These are phyloP conservation scores for Trametes sp. DNA, from an alignment of 1,284 basidiomycete genomes.

Conservation along the genomic window DNA sequence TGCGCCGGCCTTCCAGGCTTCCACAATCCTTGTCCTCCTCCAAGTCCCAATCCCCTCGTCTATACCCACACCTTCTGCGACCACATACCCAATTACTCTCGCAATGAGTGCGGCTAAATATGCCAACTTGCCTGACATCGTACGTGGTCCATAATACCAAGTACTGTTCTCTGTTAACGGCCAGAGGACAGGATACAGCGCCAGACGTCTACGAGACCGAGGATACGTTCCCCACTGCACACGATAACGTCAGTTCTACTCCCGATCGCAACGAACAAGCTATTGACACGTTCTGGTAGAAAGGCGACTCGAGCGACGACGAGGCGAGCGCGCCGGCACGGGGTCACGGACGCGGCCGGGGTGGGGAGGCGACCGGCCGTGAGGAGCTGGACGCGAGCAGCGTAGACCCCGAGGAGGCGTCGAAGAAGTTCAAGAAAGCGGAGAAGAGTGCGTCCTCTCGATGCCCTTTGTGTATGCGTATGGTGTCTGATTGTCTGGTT, in stretches of 20 bases:
- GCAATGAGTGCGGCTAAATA: conserved; percentile 84
- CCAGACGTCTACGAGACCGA: conserved; percentile 94
- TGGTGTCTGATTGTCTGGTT: not conserved
- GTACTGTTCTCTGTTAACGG: not conserved
- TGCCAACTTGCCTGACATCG: conserved; percentile 89
- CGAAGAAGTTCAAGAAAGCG: conserved; percentile 70
- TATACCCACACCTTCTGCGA: not conserved
- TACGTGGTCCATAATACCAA: conserved; percentile 47
- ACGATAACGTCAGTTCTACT: conserved; percentile 49
- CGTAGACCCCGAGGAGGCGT: conserved; percentile 66
- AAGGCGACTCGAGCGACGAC: conserved; percentile 71
- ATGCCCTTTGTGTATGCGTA: not conserved
- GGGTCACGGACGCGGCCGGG: conserved; percentile 44
- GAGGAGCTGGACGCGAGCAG: conserved; percentile 62
- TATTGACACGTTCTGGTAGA: conserved; percentile 44
- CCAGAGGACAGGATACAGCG: conserved; percentile 77
- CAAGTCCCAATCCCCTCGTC: not conserved
- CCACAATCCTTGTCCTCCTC: not conserved
- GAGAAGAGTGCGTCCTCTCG: conserved; percentile 56
- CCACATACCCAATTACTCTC: not conserved
- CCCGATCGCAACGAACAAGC: not conserved
- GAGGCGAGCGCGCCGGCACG: conserved; percentile 55
- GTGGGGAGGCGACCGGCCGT: conserved; percentile 43
- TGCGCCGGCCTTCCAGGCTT: not conserved
- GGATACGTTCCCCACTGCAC: conserved; percentile 68